Percentiles rank a stretch among this genome's conserved stretches.
phyloP scores from a whole-genome alignment of 1,139 yeast species.

The Hemisphaericaspora subhashii region DNA sequence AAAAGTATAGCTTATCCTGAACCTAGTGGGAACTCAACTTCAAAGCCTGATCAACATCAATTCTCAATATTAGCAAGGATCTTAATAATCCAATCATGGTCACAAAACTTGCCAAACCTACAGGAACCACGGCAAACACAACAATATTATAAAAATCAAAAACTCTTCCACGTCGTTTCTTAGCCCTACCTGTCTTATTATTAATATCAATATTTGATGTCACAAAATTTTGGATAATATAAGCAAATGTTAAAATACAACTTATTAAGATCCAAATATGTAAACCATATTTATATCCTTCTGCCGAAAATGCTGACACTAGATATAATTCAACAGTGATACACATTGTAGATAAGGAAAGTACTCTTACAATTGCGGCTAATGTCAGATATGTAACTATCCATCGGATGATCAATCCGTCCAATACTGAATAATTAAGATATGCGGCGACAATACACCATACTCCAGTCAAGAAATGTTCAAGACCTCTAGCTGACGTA shows the following conservation, averaged over 20 bases:
- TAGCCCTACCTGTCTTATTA: slow-evolving; percentile 15
- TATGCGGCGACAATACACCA: slow-evolving; percentile 90
- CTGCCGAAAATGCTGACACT: slow-evolving; percentile 55
- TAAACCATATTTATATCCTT: slow-evolving; percentile 59
- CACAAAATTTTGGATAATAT: slow-evolving; percentile 83
- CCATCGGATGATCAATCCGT: slow-evolving; percentile 92
- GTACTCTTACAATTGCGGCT: slow-evolving; percentile 84
- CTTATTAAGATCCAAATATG: slow-evolving; percentile 92
- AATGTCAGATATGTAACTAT: slow-evolving; percentile 84
- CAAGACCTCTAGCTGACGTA: slow-evolving; percentile 64
- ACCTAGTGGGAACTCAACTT: neutral
- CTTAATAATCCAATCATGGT: slow-evolving; percentile 86
- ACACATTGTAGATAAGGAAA: slow-evolving; percentile 76
- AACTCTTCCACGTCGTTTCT: slow-evolving; percentile 50
- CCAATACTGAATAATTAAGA: slow-evolving; percentile 78
- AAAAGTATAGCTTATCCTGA: neutral
- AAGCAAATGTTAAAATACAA: slow-evolving; percentile 79
- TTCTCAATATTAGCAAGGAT: slow-evolving; percentile 68
- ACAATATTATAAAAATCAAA: slow-evolving; percentile 82
- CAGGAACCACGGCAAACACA: slow-evolving; percentile 96
- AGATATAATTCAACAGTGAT: slow-evolving; percentile 70
- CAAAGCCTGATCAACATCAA: slow-evolving; percentile 55
- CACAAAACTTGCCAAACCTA: slow-evolving; percentile 89
- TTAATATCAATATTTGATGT: slow-evolving; percentile 69
- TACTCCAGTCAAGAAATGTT: slow-evolving; percentile 67